Base-by-base conservation (phyloP, 257 asterid species). In the Penstemon eatonii region DNA sequence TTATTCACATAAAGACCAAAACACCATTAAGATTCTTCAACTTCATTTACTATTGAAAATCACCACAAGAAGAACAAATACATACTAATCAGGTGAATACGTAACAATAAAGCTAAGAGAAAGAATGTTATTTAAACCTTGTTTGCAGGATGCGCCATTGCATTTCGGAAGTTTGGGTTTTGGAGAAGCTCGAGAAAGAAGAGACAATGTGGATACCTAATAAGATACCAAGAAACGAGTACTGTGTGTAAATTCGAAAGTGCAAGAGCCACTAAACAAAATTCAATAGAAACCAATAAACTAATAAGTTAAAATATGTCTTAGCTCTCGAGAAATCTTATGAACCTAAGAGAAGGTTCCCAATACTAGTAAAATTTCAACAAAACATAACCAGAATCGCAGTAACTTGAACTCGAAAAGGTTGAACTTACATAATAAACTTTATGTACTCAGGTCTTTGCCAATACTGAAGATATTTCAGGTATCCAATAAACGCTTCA, bases 101-200 rank as follows among this genome's bases (percentile, higher is more conserved):
- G 38, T 38, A 67, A 67, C 38, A 12, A 40, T 13, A 53, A 8
- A 3, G 18, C 40, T 51, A 33, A 5, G 25, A 5, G 53, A 66
- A 39, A 39, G 49, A 12, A 54, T 54, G n/a, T 0, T 41, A 36
- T 50, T 39, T 39, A 4, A 53, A 91, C 99, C 97, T 94, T 94
- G 85, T 79, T 91, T 58, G 84, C 91, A 4, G 97, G 97, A 86
- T 94, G 96, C 0, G 96, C 99, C 97, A 94, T 83, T 72, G 97
- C 99, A 76, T 78, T 94, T 60, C 90, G 90, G 68, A 86, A 94
- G 75, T 82, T 83, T 2, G 87, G 85, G 76, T 83, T 91, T 76
- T 91, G 97, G 53, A 91, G 96, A 78, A 91, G 91, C 82, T 87
- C 96, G 1, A 91, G 96, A 84, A 94, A 94, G 82, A 69, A 89